A percentile compares a stretch with the other conserved stretches of the same genome.
Conservation (phyloP, 345 rosid species). For the Balakata baccata region DNA sequence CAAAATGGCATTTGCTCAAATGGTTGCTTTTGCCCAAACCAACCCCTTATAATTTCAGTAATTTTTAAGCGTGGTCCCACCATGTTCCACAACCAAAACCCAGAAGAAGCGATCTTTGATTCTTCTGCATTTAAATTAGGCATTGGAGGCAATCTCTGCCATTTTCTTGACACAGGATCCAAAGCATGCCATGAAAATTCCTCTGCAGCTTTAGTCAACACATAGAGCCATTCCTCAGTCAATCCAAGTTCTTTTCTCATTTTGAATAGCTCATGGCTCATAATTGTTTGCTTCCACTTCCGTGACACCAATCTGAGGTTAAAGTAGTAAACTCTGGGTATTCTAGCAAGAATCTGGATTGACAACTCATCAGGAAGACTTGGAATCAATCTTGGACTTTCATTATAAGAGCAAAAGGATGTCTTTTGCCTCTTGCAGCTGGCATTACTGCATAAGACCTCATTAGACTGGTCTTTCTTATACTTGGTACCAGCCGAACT, state of each 20-base stretch:
- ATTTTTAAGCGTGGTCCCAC: constrained; percentile 52
- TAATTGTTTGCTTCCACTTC: constrained; percentile 63
- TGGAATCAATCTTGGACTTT: constrained; percentile 63
- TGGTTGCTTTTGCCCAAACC: constrained; percentile 61
- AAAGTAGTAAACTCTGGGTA: constrained; percentile 66
- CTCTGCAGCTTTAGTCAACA: constrained; percentile 70
- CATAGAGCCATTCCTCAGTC: constrained; percentile 87
- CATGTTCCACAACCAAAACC: constrained; percentile 58
- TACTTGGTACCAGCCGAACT: constrained; percentile 33
- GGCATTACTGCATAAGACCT: constrained; percentile 26
- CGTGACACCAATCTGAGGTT: constrained; percentile 60
- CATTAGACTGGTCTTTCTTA: constrained; percentile 26
- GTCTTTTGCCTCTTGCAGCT: constrained; percentile 52
- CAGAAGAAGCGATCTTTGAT: constrained; percentile 36
- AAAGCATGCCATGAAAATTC: constrained; percentile 80
- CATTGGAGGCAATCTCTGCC: constrained; percentile 89
- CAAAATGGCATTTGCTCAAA: constrained; percentile 65
- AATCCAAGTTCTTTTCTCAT: constrained; percentile 70
- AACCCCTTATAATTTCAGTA: constrained; percentile 61
- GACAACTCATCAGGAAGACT: constrained; percentile 91
- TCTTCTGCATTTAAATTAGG: constrained; percentile 55
- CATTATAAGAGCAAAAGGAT: constrained; percentile 33
- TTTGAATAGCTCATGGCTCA: constrained; percentile 51
- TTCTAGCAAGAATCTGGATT: constrained; percentile 77
- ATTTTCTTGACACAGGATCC: constrained; percentile 70